Evolutionary conservation across 2,329 filamentous ascomycete species (phyloP).

Genomic region (Talaromyces sp.): DNA sequence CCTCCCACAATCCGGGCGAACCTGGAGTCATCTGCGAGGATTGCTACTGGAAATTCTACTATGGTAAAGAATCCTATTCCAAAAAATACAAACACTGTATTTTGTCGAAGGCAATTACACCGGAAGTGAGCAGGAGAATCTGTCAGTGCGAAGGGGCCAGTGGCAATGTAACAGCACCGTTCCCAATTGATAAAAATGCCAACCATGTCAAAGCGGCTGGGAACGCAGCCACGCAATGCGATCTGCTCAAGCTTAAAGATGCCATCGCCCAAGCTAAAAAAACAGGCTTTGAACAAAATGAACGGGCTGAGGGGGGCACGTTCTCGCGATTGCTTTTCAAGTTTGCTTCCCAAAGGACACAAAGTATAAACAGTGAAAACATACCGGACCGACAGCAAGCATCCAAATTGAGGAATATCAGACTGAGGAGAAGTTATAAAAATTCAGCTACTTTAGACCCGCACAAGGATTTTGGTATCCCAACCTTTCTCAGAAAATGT

Average conservation of each 20-base stretch:
- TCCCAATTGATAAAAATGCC: neutral
- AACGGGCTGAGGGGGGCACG: neutral
- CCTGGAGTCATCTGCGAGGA: conserved; percentile 25
- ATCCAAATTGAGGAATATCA: neutral
- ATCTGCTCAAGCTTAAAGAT: neutral
- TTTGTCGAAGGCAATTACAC: conserved; percentile 21
- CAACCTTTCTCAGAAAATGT: conserved; percentile 25
- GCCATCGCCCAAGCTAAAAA: neutral
- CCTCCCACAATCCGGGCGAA: conserved; percentile 6
- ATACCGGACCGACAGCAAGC: too few species aligned
- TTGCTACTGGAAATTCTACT: conserved; percentile 29
- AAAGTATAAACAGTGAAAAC: too few species aligned
- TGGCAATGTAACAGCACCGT: neutral
- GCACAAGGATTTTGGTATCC: conserved; percentile 22
- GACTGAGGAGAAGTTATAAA: neutral
- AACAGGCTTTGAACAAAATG: neutral
- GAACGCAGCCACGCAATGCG: neutral
- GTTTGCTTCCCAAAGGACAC: too few species aligned
- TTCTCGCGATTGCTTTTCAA: neutral
- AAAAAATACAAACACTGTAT: conserved; percentile 35
- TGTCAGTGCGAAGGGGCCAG: conserved; percentile 20
- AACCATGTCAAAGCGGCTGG: neutral
- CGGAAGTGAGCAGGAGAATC: conserved; percentile 19
- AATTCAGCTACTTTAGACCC: conserved; percentile 3
- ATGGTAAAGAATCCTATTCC: conserved; percentile 21